These are phyloP conservation scores for Erucastrum elatum DNA, from an alignment of 345 rosid genomes.

Conservation along the genomic window DNA sequence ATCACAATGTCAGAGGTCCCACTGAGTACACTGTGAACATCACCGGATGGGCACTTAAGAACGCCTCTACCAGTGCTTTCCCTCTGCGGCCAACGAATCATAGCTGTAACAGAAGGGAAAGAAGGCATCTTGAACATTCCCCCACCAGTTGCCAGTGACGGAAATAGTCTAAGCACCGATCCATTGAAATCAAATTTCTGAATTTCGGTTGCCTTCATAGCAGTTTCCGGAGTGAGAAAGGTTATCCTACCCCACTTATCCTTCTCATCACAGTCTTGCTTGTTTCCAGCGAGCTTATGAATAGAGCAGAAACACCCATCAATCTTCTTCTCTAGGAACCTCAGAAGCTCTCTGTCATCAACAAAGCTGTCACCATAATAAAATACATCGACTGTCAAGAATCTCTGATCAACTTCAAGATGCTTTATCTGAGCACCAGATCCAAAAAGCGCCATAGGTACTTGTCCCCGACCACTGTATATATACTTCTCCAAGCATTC, in stretches of 20 bases:
- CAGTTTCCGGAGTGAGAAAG: constrained; percentile 73
- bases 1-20: constrained; percentile 51
- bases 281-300: constrained; percentile 48
- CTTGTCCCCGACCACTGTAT: constrained; percentile 55
- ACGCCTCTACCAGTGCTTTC: constrained; percentile 54
- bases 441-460: constrained; percentile 74
- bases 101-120: constrained; percentile 75
- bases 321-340: constrained; percentile 58
- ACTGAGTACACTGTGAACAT: constrained; percentile 43
- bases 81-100: constrained; percentile 72
- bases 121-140: constrained; percentile 52
- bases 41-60: constrained; percentile 48
- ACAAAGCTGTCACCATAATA: constrained; percentile 46
- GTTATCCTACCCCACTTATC: constrained; percentile 87
- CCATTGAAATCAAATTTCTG: constrained; percentile 58
- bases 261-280: constrained; percentile 51
- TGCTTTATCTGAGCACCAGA: constrained; percentile 89
- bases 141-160: constrained; percentile 50
- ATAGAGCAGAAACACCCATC: constrained; percentile 60
- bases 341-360: constrained; percentile 70
- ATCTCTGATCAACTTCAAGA: constrained; percentile 72
- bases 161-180: constrained; percentile 53
- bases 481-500: constrained; percentile 75
- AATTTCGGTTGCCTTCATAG: constrained; percentile 62
- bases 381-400: constrained; percentile 59